Conservation (phyloP, 163 green algal species). For the Chloromonas sp. region DNA sequence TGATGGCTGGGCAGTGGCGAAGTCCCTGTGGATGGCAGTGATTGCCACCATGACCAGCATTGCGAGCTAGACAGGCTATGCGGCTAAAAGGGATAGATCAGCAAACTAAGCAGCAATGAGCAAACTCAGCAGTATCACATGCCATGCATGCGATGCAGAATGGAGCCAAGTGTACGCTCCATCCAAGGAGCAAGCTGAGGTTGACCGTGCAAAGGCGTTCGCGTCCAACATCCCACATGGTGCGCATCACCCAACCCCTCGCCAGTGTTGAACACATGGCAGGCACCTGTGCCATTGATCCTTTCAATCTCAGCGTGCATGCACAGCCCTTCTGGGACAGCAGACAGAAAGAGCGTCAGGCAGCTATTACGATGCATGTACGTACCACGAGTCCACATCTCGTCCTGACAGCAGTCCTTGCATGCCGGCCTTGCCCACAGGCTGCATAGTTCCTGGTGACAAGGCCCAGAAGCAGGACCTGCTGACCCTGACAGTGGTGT, state of each 20-base stretch:
- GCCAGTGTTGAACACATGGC: background rate
- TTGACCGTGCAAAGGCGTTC: constrained; percentile 67
- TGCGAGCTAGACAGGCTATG: background rate
- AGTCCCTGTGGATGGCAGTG: background rate
- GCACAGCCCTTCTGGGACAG: background rate
- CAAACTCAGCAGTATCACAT: too few species aligned
- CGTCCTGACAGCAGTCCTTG: background rate
- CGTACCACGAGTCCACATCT: background rate
- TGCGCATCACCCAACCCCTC: constrained; percentile 13
- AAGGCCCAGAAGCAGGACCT: background rate
- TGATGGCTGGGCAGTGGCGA: constrained; percentile 11
- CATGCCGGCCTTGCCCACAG: background rate
- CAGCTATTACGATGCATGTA: background rate
- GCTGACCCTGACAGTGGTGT: constrained; percentile 6
- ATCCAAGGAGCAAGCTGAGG: constrained; percentile 72
- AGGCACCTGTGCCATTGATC: background rate
- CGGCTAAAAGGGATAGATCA: background rate
- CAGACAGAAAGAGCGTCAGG: background rate
- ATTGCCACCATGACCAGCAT: background rate
- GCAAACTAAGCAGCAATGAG: background rate
- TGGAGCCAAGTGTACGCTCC: constrained; percentile 85
- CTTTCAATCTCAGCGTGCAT: background rate
- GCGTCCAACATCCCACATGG: constrained; percentile 73
- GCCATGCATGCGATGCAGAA: constrained; percentile 41
- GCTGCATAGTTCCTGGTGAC: background rate